phyloP scores from a whole-genome alignment of 148 eudicot genomes.

The Nepenthes mirabilis region DNA sequence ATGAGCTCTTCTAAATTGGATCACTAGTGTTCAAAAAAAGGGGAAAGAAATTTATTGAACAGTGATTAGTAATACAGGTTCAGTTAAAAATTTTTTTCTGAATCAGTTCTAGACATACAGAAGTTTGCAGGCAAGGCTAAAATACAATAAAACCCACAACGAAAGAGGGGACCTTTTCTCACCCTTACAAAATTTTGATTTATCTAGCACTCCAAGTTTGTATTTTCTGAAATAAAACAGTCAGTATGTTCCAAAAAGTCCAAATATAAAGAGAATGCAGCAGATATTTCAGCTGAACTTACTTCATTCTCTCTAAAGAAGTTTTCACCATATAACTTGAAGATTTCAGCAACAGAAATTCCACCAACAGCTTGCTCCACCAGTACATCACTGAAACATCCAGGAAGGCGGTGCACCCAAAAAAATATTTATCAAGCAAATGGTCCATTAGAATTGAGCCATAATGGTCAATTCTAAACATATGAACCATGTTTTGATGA shows the following conservation, averaged over 20 bases:
- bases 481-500: not conserved
- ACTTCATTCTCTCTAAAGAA: slow-evolving; percentile 94
- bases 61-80: too few relatives aligned
- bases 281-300: slow-evolving; percentile 6
- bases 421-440: not conserved
- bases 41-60: too few relatives aligned
- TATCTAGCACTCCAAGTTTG: too few relatives aligned
- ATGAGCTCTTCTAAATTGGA: too few relatives aligned
- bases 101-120: too few relatives aligned
- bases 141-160: too few relatives aligned
- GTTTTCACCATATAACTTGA: slow-evolving; percentile 62
- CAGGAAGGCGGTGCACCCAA: slow-evolving; percentile 8
- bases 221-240: not conserved
- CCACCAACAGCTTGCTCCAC: slow-evolving; percentile 61
- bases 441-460: not conserved
- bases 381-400: slow-evolving; percentile 53
- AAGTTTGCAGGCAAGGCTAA: too few relatives aligned
- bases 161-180: too few relatives aligned
- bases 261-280: not conserved
- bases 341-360: slow-evolving; percentile 68
- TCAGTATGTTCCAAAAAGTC: not conserved
- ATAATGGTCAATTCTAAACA: not conserved
- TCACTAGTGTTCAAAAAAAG: too few relatives aligned
- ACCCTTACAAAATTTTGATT: too few relatives aligned
- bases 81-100: too few relatives aligned